Percentiles rank a stretch among this genome's conserved stretches.
These are phyloP conservation scores for Rhodotorula sp. DNA, from an alignment of 1,284 basidiomycete genomes.

Conservation along the genomic window DNA sequence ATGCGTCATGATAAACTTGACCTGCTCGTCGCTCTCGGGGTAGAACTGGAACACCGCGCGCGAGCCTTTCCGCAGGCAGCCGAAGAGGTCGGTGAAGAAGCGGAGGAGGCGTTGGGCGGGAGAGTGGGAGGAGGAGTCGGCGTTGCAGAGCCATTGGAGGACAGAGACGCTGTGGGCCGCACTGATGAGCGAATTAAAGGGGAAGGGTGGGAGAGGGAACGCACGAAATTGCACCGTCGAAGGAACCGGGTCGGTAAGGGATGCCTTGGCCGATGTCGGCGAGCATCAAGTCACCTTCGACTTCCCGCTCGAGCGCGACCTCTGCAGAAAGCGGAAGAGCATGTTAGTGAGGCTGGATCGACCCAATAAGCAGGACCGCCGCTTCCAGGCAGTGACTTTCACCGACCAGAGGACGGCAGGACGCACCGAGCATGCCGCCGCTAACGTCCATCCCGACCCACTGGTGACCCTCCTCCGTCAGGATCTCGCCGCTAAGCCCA, in stretches of 20 bases:
- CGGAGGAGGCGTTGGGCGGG: slow-evolving; percentile 85
- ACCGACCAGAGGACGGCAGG: too few relatives aligned
- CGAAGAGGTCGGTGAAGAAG: slow-evolving; percentile 97
- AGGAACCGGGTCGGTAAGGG: slow-evolving; percentile 88
- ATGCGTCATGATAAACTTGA: slow-evolving; percentile 87
- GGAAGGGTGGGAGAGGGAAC: slow-evolving; percentile 35
- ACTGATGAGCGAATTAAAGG: not conserved
- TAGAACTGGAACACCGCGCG: slow-evolving; percentile 96
- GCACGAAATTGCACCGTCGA: slow-evolving; percentile 95
- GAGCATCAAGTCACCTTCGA: slow-evolving; percentile 76
- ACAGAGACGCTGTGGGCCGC: slow-evolving; percentile 76
- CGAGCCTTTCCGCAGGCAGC: slow-evolving; percentile 83
- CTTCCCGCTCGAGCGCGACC: slow-evolving; percentile 87
- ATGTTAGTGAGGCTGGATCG: not conserved
- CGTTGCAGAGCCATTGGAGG: slow-evolving; percentile 97
- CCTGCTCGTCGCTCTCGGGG: slow-evolving; percentile 90
- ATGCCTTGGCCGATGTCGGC: slow-evolving; percentile 54
- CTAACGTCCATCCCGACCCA: slow-evolving; percentile 96
- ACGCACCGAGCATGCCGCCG: slow-evolving; percentile 83
- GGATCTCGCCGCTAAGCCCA: slow-evolving; percentile 95
- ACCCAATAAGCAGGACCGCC: not conserved
- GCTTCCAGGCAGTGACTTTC: too few relatives aligned
- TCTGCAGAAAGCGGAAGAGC: slow-evolving; percentile 57
- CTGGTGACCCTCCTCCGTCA: slow-evolving; percentile 88
- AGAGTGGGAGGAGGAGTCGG: slow-evolving; percentile 87